phyloP scores from a whole-genome alignment of 2,329 filamentous ascomycete species.

The Cytospora chrysosperma region DNA sequence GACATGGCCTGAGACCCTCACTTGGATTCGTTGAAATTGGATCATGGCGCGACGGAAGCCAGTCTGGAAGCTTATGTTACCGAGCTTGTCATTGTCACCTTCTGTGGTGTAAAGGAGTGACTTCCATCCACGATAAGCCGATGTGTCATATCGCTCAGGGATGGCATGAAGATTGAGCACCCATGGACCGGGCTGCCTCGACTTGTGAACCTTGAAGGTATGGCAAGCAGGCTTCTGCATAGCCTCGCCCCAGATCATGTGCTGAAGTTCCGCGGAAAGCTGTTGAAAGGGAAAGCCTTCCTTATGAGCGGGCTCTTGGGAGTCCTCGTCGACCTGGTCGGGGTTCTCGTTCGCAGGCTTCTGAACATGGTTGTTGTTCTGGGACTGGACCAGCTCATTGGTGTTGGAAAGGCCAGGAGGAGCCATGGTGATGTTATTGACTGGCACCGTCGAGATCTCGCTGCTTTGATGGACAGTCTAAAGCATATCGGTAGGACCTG shows the following conservation, averaged over 20 bases:
- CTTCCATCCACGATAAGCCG: slow-evolving; percentile 17
- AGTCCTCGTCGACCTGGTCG: neutral
- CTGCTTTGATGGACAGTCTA: neutral
- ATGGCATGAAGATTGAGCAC: neutral
- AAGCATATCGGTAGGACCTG: neutral
- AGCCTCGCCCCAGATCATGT: slow-evolving; percentile 25
- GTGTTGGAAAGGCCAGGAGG: neutral
- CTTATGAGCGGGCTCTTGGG: neutral
- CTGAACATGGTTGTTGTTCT: neutral
- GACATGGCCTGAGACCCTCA: neutral
- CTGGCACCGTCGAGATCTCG: neutral
- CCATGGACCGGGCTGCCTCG: neutral
- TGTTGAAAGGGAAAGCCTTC: neutral
- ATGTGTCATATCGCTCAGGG: neutral
- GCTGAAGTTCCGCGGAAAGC: slow-evolving; percentile 26
- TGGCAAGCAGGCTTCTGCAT: slow-evolving; percentile 27
- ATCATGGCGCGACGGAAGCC: slow-evolving; percentile 7
- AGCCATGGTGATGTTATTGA: neutral
- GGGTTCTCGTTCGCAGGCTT: neutral
- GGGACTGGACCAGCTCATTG: neutral
- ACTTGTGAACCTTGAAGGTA: slow-evolving; percentile 8
- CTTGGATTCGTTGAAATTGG: neutral
- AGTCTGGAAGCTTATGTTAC: slow-evolving; percentile 16
- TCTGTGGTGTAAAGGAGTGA: neutral
- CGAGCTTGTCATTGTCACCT: neutral